Base-by-base conservation (phyloP, 345 rosid species). In the Euphorbia lathyris region DNA sequence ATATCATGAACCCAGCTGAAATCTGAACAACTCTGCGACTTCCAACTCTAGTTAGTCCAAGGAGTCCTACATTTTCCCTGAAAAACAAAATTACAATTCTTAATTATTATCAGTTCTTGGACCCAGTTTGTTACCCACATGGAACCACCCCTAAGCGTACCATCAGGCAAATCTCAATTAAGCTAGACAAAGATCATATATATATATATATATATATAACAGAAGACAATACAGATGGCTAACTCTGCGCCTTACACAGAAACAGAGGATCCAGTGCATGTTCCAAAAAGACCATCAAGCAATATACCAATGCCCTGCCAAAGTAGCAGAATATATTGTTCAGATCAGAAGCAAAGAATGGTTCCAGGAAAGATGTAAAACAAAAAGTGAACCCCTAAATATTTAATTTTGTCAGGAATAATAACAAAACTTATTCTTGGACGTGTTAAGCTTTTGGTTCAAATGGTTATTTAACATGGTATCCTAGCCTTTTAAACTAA, bases 21-120 rank as follows among this genome's bases (percentile, higher is more conserved):
- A 79, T 23, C 67, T 70, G 78, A 72, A 77, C 77, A 58, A 72
- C 80, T 64, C 80, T 72, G 20, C 80, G 77, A 42, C 80, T 68
- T 47, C 80, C 80, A 57, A 72, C 77, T 53, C 80, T 51, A 20
- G 80, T 77, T 47, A 77, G 67, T 58, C 80, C 77, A 20, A 77
- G 74, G 3, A 64, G 73, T 38, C 80, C 80, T 30, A 72, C 77
- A 48, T 77, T 77, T 77, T 66, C 60, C 56, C 74, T 73, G 56
- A 55, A 70, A 68, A 67, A 48, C 32, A 32, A 29, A n/a, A 26
- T 55, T 23, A 57, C n/a, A 32, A 14, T 42, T n/a, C n/a, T n/a
- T 40, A 34, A 34, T 7, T 2, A 7, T 25, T 63, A 1, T 63
- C 19, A 9, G 16, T 38, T 20, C 14, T 62, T 10, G 11, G 34